Evolutionary conservation across 192 early-diverging fungal genomes (phyloP).

Genomic region (Thamnidium elegans): DNA sequence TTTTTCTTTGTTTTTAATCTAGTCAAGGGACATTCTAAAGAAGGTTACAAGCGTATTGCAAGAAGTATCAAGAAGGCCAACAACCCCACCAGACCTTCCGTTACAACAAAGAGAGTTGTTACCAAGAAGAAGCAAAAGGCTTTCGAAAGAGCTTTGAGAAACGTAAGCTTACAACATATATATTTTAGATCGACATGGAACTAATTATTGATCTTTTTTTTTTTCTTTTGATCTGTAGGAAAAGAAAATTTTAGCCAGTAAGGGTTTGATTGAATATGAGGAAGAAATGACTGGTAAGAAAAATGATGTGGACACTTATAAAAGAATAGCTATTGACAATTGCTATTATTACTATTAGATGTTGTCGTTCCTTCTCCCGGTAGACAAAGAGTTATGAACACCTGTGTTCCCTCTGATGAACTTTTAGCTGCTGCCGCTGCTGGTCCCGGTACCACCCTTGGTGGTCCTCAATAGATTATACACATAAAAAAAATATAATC

Average conservation of each 20-base stretch:
- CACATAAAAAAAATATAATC: too few species aligned
- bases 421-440: conserved; percentile 35
- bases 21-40: conserved; percentile 26
- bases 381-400: conserved; percentile 18
- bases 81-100: not conserved
- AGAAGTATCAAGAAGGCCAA: conserved; percentile 21
- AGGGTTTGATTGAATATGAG: conserved; percentile 27
- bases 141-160: conserved; percentile 23
- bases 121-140: conserved; percentile 36
- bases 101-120: conserved; percentile 16
- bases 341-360: conserved; percentile 14
- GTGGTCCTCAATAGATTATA: conserved; percentile 15
- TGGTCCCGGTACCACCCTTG: conserved; percentile 35
- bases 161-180: conserved; percentile 33
- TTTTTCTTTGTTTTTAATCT: not conserved
- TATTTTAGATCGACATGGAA: not conserved
- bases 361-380: conserved; percentile 16
- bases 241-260: conserved; percentile 24
- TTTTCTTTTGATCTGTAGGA: conserved; percentile 23
- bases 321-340: not conserved
- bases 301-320: not conserved
- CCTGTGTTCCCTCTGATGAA: conserved; percentile 22
- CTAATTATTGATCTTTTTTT: not conserved
- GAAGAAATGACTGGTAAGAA: conserved; percentile 39
- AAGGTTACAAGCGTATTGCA: conserved; percentile 18